Base-by-base conservation (phyloP, 768 basidiomycete genomes). In the Termitomyces sp. region DNA sequence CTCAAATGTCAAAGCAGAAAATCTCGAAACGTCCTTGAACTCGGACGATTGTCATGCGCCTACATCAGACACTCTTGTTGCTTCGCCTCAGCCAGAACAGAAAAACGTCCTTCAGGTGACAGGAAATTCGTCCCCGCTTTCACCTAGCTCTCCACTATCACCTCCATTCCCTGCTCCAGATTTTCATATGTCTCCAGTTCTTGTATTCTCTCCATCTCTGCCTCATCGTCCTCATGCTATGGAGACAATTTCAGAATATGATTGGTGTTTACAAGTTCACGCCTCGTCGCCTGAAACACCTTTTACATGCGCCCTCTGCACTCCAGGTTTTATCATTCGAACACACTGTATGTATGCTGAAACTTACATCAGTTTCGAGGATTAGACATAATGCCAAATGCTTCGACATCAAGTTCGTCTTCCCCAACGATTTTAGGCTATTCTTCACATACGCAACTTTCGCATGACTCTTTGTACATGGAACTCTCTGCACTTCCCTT, bases 401-500 rank as follows among this genome's bases (percentile, higher is more conserved):
- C 29, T 14, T 50, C 46, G 8, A 17, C 32, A n/a, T 11, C 32
- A 36, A 34, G 37, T 6, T 12, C n/a, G 6, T 29, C 14, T 11
- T 29, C 8, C 29, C 32, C 15, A 8, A 9, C 43, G 31, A 20
- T 17, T 17, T 17, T 6, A 42, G 40, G 40, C 7, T 4, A 42
- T 14, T 43, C 20, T 43, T 14, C 45, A 17, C 10, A 48, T 12
- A 10, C 5, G 7, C 32, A 20, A 20, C 5, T n/a, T 37, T 40
- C 50, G 4, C 34, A 29, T 12, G 54, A 65, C 12, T 52, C 50
- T 49, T 15, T 20, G 29, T 34, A 34, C 31, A 62, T 65, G 64
- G 55, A 52, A 45, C 58, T 65, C 20, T 65, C 64, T 25, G 64
- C 64, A 3, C 59, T 65, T 2, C 61, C 61, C 31, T 65, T 62